phyloP scores from a whole-genome alignment of 768 basidiomycete species.

The Leccinum subgranulosum region DNA sequence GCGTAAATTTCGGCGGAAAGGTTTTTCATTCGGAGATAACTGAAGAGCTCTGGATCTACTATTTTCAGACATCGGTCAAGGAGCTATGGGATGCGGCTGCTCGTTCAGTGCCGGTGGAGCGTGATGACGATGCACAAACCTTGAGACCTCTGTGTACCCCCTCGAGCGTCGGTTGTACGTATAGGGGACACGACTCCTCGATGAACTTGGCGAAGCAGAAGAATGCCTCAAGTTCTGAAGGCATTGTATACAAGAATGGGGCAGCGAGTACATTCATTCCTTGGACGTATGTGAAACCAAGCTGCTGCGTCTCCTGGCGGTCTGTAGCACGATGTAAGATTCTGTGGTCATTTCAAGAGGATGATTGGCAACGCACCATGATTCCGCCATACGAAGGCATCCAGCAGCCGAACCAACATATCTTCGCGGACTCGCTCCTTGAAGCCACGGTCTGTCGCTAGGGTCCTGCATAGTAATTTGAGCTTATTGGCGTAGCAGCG shows the following conservation, averaged over 20 bases:
- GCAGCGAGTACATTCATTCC: conserved; percentile 99
- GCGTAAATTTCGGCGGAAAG: conserved; percentile 96
- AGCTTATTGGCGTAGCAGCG: background rate
- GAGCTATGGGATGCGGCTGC: conserved; percentile 48
- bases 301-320: conserved; percentile 69
- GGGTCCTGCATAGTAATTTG: conserved; percentile 49
- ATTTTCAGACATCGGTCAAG: conserved; percentile 90
- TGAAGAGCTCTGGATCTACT: conserved; percentile 84
- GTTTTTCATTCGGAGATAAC: conserved; percentile 82
- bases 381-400: conserved; percentile 97
- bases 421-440: conserved; percentile 96
- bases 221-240: conserved; percentile 97
- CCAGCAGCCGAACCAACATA: conserved; percentile 93
- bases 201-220: conserved; percentile 96
- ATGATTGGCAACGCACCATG: conserved; percentile 50
- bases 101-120: background rate
- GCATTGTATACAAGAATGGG: conserved; percentile 96
- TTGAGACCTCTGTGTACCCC: conserved; percentile 94
- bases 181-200: conserved; percentile 91
- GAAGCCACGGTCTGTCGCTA: conserved; percentile 97
- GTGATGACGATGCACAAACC: conserved; percentile 42
- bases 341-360: background rate
- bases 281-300: conserved; percentile 95
- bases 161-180: conserved; percentile 93
- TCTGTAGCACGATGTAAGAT: conserved; percentile 40